Evolutionary conservation across 192 early-diverging fungal species (phyloP).

Genomic region (Phycomyces nitens): DNA sequence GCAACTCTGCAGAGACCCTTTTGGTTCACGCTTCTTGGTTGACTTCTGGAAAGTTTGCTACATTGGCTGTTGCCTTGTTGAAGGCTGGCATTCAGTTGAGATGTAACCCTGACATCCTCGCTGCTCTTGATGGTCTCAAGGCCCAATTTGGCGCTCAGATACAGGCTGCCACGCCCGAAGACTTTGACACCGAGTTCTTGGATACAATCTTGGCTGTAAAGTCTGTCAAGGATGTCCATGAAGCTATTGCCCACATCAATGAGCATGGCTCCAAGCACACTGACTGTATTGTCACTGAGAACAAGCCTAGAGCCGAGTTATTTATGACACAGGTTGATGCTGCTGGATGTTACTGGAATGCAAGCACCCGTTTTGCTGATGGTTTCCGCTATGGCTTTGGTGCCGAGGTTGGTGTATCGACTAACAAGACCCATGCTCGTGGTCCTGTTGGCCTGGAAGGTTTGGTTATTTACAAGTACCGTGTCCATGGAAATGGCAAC

Average conservation of each 20-base stretch:
- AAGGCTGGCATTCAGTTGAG: slow-evolving; percentile 58
- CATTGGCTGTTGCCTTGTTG: slow-evolving; percentile 58
- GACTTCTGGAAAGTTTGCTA: slow-evolving; percentile 38
- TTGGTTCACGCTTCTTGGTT: slow-evolving; percentile 69
- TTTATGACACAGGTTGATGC: slow-evolving; percentile 95
- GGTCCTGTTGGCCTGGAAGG: slow-evolving; percentile 98
- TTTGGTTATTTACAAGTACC: slow-evolving; percentile 97
- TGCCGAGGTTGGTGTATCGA: slow-evolving; percentile 94
- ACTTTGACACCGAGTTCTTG: slow-evolving; percentile 91
- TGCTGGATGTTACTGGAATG: slow-evolving; percentile 98
- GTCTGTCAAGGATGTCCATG: slow-evolving; percentile 67
- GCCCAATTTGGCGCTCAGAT: slow-evolving; percentile 22
- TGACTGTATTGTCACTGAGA: slow-evolving; percentile 89
- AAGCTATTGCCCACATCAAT: slow-evolving; percentile 92
- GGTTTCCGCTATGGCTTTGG: slow-evolving; percentile 99
- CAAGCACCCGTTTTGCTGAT: slow-evolving; percentile 93
- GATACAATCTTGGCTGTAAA: slow-evolving; percentile 81
- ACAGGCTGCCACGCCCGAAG: slow-evolving; percentile 43
- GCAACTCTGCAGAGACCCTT: slow-evolving; percentile 92
- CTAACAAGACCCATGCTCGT: slow-evolving; percentile 98
- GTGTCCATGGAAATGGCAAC: slow-evolving; percentile 86
- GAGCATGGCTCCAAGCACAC: slow-evolving; percentile 93
- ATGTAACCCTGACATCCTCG: slow-evolving; percentile 52
- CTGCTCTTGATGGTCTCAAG: slow-evolving; percentile 21
- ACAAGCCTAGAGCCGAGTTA: slow-evolving; percentile 60